Base-by-base conservation (phyloP, 345 rosid species). In the Bruguiera sexangula region DNA sequence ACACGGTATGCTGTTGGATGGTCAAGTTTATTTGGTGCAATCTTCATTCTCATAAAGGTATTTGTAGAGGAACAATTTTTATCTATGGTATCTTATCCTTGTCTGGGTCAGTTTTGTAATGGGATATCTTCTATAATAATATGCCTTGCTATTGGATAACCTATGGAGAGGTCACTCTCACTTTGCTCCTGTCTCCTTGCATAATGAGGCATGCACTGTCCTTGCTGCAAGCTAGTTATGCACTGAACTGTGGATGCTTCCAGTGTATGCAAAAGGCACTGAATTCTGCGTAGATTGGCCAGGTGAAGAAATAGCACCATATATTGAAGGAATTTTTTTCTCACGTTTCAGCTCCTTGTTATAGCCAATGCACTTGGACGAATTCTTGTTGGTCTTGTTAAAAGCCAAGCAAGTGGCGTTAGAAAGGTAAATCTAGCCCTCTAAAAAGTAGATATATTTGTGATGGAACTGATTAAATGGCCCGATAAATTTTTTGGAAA, bases 371-470 rank as follows among this genome's bases (percentile, higher is more conserved):
- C 99, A 4, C 83, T 95, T 36, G 96, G 98, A 51, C 97, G 98
- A 52, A 92, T 95, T 73, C 98, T 95, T 54, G 98, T 95, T 71
- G 98, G 97, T 65, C 84, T 95, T 30, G 87, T 95, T 48, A 95
- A 98, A 69, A 92, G 92, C 85, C 76, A 84, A 63, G 98, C 98
- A 6, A 97, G 99, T 75, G 98, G 99, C 39, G 97, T 92, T 73
- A 84, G 93, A 80, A 95, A 95, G 99, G 99, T 86, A 84, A 68
- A 70, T 18, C 15, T 46, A 13, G 27, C 48, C 13, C 7, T 46
- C 20, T 55, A 9, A 24, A 61, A 69, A 5, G 26, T 53, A 52
- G 39, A 50, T 29, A 31, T 18, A 56, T 56, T 26, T 8, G 18
- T 13, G 53, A 39, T 67, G 22, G 29, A 65, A 48, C 10, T 53